Conservation (phyloP, 805 yeast species). For the Candida mattraensis region DNA sequence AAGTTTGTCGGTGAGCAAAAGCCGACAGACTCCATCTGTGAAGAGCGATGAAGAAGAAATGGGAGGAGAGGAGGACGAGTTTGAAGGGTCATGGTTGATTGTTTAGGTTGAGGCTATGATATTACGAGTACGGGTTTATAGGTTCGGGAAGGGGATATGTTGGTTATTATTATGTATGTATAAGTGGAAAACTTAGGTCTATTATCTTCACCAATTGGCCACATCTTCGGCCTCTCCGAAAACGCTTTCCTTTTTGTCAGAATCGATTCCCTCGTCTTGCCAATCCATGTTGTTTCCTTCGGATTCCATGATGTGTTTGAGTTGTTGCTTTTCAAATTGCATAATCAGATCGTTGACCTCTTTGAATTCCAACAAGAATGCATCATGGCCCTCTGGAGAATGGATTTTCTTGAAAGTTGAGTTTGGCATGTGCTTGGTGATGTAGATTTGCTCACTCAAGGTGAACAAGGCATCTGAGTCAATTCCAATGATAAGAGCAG, state of each 20-base stretch:
- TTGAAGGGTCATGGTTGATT: conserved; percentile 33
- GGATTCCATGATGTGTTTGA: conserved; percentile 58
- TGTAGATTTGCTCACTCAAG: conserved; percentile 81
- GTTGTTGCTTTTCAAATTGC: conserved; percentile 58
- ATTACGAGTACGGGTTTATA: too few species aligned
- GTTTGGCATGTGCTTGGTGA: conserved; percentile 74
- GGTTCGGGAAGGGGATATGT: too few species aligned
- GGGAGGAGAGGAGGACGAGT: conserved; percentile 15
- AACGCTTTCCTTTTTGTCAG: conserved; percentile 60
- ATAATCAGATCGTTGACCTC: conserved; percentile 71
- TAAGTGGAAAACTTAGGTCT: background rate
- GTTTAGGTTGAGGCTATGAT: too few species aligned
- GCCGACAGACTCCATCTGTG: conserved; percentile 24
- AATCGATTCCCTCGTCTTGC: conserved; percentile 40
- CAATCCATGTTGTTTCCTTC: conserved; percentile 48
- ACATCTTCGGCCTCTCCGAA: conserved; percentile 97
- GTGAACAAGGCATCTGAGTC: conserved; percentile 93
- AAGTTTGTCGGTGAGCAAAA: conserved; percentile 50
- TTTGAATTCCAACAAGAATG: conserved; percentile 86
- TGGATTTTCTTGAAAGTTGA: conserved; percentile 68
- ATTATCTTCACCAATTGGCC: conserved; percentile 70
- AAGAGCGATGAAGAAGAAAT: conserved; percentile 15
- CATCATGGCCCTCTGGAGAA: conserved; percentile 98
- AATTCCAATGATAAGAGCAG: conserved; percentile 84
- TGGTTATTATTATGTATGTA: conserved; percentile 3